These are phyloP conservation scores for Saitozyma podzolica DNA, from an alignment of 768 basidiomycete species.

Conservation along the genomic window DNA sequence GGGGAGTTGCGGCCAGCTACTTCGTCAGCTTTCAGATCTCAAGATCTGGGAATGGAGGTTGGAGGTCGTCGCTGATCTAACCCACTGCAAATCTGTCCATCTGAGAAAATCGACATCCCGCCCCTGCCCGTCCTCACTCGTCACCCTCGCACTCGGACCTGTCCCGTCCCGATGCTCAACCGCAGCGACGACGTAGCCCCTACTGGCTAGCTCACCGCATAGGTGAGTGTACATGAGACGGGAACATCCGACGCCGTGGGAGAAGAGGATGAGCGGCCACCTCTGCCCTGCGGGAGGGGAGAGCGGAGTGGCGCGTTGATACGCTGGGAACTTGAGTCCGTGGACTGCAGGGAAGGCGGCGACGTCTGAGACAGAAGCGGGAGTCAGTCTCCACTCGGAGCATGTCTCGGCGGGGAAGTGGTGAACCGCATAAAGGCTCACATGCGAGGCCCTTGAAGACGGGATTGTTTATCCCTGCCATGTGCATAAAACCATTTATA, in stretches of 20 bases:
- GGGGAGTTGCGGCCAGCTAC: conserved; percentile 16
- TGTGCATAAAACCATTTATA: conserved; percentile 17
- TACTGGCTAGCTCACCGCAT: conserved; percentile 69
- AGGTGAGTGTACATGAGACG: conserved; percentile 68
- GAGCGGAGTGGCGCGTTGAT: conserved; percentile 17
- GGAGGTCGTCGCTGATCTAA: not conserved
- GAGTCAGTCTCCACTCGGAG: not conserved
- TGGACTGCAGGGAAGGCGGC: conserved; percentile 21
- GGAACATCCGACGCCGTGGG: conserved; percentile 75
- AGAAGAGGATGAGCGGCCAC: conserved; percentile 70
- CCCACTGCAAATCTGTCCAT: conserved; percentile 25
- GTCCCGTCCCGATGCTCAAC: conserved; percentile 80
- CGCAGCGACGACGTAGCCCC: conserved; percentile 74
- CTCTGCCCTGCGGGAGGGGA: conserved; percentile 7
- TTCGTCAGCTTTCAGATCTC: not conserved
- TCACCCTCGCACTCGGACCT: conserved; percentile 54
- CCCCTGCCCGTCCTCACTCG: conserved; percentile 17
- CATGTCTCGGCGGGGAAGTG: too few species aligned
- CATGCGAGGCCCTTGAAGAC: conserved; percentile 12
- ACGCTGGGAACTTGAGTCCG: conserved; percentile 20
- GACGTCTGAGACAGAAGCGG: not conserved
- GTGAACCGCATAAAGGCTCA: not conserved
- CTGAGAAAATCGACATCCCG: conserved; percentile 20
- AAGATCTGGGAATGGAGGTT: not conserved
- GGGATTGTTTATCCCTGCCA: conserved; percentile 15